Base-by-base conservation (phyloP, 768 basidiomycete species). In the Termitomyces heimii region DNA sequence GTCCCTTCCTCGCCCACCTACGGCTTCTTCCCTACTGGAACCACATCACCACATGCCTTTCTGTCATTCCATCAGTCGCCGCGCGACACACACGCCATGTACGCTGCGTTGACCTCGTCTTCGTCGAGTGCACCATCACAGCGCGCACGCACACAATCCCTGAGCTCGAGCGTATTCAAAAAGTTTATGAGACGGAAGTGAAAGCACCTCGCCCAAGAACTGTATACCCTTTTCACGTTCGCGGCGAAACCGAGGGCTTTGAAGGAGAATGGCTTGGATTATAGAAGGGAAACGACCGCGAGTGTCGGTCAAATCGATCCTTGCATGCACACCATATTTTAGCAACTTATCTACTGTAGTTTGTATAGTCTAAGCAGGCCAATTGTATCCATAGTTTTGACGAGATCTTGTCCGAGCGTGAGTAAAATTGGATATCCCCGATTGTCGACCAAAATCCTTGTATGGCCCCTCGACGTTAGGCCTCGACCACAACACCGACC, bases 11-110 rank as follows among this genome's bases (percentile, higher is more conserved):
- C 84, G 2, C 83, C 84, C 56, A 77, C 77, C 4, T 82, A 71
- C 63, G 82, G 81, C 57, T 77, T 84, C 72, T 85, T 86, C 74
- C 84, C 84, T 34, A 68, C 75, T 16, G 78, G 77, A 51, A 72
- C 78, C 5, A 74, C 82, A 24, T 77, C 79, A 13, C 83, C 84
- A 53, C 82, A 84, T 55, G 79, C 83, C 13, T 85, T 86, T 67
- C 67, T 73, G 12, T 63, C 75, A 44, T 75, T 86, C 54, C 79
- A 84, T 66, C 81, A 81, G 68, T 77, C 82, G 63, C 85, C 85
- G 39, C 82, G 85, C 53, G 82, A 85, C 62, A 66, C 74, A 4
- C 82, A 86, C 63, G 69, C 71, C 60, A 82, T 84, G 80, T 85
- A 82, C 70, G 74, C 83, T 39, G 73, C 81, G 4, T 76, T 84